Evolutionary conservation across 2,329 filamentous ascomycete species (phyloP), one percentile per base, ranked within the genome.

Genomic region (Tolypocladium inflatum): DNA sequence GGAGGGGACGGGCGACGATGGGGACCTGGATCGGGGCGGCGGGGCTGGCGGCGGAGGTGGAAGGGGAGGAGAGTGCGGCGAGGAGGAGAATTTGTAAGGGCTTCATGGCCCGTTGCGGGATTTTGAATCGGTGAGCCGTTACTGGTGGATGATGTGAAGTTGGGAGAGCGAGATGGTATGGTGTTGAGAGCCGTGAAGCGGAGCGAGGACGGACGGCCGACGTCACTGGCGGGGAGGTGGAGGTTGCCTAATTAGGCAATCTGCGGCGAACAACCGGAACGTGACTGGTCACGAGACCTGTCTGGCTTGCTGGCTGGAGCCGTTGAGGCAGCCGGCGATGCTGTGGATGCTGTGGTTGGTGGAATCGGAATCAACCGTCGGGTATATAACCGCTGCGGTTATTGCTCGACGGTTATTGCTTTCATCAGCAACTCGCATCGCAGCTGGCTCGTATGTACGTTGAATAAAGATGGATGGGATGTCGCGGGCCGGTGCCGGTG

Each of bases 11-110:
- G 53, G 48, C 55, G 53, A 45, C 19, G 48, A 59, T 45, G 52
- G 61, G 59, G 56, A 61, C 61, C 56, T 65, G 61, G 35, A 38
- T 56, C 57, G 41, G 58, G 59, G 58, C 61, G 38, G 61, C 54
- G 41, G 51, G 41, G 54, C 58, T 54, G 56, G 35, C 55, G 58
- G 43, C 54, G 52, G 26, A 30, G 26, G 48, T 41, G 33, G 42
- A 17, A 26, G 26, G 26, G 55, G 52, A 9, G 56, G 55, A 17
- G 57, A 50, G 26, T 50, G n/a, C 23, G 8, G 52, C 13, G 54
- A 55, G 51, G 57, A 62, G 57, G 39, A 52, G 58, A 54, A 57
- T 41, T 33, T 38, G 57, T 38, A 37, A 60, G 3, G 45, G 38
- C 51, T 50, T 59, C 61, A 63, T 63, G 43, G 38, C 53, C 53